Evolutionary conservation across 2,329 filamentous ascomycete genomes (phyloP), one percentile per base, ranked within the genome.

Genomic region (Penicillium freii): DNA sequence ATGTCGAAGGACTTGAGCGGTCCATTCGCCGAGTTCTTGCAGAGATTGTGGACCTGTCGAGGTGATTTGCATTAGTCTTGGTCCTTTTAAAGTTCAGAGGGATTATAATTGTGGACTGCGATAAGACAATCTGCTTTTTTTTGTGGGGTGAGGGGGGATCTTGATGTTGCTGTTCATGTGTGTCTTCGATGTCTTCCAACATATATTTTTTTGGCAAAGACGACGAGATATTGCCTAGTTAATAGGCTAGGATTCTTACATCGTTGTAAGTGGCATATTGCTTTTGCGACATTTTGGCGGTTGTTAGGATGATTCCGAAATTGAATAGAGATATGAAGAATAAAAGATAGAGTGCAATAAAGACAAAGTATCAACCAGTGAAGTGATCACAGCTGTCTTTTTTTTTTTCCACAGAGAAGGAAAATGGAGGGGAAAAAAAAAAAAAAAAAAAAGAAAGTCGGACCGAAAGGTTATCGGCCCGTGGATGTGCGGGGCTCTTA

Each of bases 211-310:
- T 31, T 7, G 10, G 4, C 8, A 7, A 36, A 25, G 15, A 25
- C 15, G 25, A 39, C 19, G 7, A 45, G 4, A 40, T n/a, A 31
- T 5, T n/a, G 19, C 25, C n/a, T 13, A 47, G 23, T 48, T 15
- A 17, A 49, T 40, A 17, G 50, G 23, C 17, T 9, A 33, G 43
- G 17, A 36, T 47, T 85, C 76, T 51, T 80, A 92, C 90, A 85
- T 94, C 86, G 76, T 95, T 96, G 79, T 96, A 96, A 68, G 90
- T 94, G 73, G 94, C 87, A 80, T 93, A 95, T 75, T 92, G 77
- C 76, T 95, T 95, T 77, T 93, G 83, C 65, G 89, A 84, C 89
- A 92, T 92, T 59, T 80, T 88, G 66, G 54, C 57, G 59, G 52
- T 55, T 40, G 29, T 23, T 46, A 47, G 54, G 27, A 43, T 25